These are phyloP conservation scores for Xylariomycetidae sp. DNA, from an alignment of 2,329 filamentous ascomycete species.

Conservation along the genomic window DNA sequence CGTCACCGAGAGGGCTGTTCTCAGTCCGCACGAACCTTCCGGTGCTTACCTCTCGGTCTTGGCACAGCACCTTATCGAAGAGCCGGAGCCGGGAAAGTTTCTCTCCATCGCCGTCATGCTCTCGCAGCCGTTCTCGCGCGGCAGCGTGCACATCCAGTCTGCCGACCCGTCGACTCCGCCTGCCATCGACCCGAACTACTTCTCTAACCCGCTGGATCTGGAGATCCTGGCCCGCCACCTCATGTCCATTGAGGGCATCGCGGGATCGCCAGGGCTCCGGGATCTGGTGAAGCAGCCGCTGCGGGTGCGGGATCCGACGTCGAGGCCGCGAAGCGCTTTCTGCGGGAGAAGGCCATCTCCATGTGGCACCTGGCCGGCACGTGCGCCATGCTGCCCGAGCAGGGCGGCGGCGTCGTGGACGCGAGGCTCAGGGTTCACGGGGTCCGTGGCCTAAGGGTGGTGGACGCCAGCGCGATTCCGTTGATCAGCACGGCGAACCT, in stretches of 20 bases:
- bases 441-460: slow-evolving; percentile 26
- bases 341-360: slow-evolving; percentile 12
- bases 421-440: slow-evolving; percentile 29
- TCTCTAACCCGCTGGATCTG: slow-evolving; percentile 8
- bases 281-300: slow-evolving; percentile 3
- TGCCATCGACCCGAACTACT: slow-evolving; percentile 4
- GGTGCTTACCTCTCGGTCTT: slow-evolving; percentile 8
- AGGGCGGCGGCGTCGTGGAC: slow-evolving; percentile 31
- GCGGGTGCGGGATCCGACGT: slow-evolving; percentile 1
- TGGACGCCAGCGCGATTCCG: slow-evolving; percentile 31
- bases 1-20: slow-evolving; percentile 9
- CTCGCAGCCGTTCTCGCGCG: slow-evolving; percentile 8
- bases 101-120: slow-evolving; percentile 8
- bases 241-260: slow-evolving; percentile 7
- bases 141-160: slow-evolving; percentile 8
- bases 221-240: slow-evolving; percentile 8
- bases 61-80: slow-evolving; percentile 4
- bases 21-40: slow-evolving; percentile 7
- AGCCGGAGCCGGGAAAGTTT: slow-evolving; percentile 5
- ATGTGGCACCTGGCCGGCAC: slow-evolving; percentile 16
- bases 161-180: slow-evolving; percentile 2
- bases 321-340: not conserved
- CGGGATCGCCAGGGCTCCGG: not conserved
- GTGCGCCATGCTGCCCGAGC: slow-evolving; percentile 26
- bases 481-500: slow-evolving; percentile 28